phyloP scores from a whole-genome alignment of 2,329 filamentous ascomycete genomes.

The Coniochaeta sp. region DNA sequence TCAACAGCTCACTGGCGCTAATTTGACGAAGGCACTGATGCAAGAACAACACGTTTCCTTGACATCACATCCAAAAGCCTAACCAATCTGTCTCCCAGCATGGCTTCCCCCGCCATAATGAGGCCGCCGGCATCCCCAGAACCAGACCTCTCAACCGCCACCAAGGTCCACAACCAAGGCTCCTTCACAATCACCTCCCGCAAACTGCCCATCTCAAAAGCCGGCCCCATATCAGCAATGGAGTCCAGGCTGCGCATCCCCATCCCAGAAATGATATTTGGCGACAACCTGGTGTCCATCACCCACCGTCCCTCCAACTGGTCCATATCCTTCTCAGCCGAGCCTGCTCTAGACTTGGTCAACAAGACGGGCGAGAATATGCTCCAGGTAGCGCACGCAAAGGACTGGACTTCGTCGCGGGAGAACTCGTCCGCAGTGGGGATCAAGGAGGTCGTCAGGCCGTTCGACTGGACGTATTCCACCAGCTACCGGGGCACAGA shows the following conservation, averaged over 20 bases:
- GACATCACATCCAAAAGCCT: background rate
- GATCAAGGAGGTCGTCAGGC: constrained; percentile 89
- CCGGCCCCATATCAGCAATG: constrained; percentile 82
- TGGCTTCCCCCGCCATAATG: constrained; percentile 14
- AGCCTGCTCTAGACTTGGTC: constrained; percentile 80
- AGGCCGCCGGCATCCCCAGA: constrained; percentile 35
- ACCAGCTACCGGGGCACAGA: constrained; percentile 74
- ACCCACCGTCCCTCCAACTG: constrained; percentile 69
- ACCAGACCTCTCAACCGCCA: constrained; percentile 43
- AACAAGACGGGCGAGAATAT: constrained; percentile 90
- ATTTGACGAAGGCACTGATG: no score
- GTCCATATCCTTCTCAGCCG: constrained; percentile 74
- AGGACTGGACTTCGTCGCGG: constrained; percentile 64
- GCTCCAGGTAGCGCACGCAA: constrained; percentile 89
- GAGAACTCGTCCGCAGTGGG: constrained; percentile 69
- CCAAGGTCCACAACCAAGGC: constrained; percentile 49
- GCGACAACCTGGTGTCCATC: constrained; percentile 79
- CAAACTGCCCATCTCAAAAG: constrained; percentile 92
- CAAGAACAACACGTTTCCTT: background rate
- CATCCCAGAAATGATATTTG: constrained; percentile 98
- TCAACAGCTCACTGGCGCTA: no score
- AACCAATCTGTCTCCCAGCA: constrained; percentile 2
- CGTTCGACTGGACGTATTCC: constrained; percentile 97
- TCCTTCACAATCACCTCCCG: constrained; percentile 72
- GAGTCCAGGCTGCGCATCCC: constrained; percentile 72